Evolutionary conservation across 345 rosid species (phyloP).

Genomic region (Euphorbia tirucalli): DNA sequence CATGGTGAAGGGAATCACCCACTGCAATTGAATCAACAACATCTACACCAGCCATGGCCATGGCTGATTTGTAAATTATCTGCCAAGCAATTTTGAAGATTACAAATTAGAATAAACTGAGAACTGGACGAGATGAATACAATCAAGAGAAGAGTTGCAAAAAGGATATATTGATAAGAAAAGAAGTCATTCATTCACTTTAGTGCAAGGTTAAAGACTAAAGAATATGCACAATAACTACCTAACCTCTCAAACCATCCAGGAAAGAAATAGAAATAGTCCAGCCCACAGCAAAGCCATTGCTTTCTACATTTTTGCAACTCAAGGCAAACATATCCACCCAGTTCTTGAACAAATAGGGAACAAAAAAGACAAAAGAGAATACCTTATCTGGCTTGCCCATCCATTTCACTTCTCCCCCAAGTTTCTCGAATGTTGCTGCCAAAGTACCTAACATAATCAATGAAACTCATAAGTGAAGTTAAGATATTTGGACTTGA

Average conservation of each 20-base stretch:
- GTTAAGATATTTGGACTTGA: background rate
- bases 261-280: too few species aligned
- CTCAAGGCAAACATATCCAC: too few species aligned
- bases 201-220: too few species aligned
- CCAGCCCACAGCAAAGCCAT: too few species aligned
- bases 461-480: background rate
- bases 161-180: background rate
- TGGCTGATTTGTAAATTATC: constrained; percentile 80
- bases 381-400: constrained; percentile 91
- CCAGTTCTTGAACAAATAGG: too few species aligned
- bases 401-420: constrained; percentile 96
- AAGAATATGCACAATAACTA: too few species aligned
- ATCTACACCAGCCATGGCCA: constrained; percentile 62
- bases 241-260: too few species aligned
- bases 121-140: too few species aligned
- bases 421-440: constrained; percentile 77
- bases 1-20: constrained; percentile 93
- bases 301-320: too few species aligned
- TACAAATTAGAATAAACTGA: too few species aligned
- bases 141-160: background rate
- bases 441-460: constrained; percentile 63
- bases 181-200: background rate
- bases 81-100: constrained; percentile 29
- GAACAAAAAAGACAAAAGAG: background rate
- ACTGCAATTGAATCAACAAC: constrained; percentile 63